Conservation (phyloP, 441 rosid genomes). For the Codiaeum variegatum region DNA sequence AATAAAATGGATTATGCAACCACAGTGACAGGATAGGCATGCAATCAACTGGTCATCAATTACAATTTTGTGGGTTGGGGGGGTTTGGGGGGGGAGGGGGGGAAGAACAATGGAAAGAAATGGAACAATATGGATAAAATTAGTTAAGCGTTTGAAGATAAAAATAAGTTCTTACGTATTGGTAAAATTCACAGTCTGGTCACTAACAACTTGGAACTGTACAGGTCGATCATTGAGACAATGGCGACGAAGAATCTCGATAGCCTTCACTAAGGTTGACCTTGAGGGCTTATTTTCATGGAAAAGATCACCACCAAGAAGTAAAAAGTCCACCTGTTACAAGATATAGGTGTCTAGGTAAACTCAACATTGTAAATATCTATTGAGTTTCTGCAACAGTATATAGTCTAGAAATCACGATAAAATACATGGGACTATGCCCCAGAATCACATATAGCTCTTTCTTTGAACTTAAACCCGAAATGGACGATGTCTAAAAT, state of each 20-base stretch:
- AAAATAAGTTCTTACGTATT: constrained; percentile 48
- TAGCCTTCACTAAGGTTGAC: constrained; percentile 85
- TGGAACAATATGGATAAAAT: background rate
- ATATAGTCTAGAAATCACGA: background rate
- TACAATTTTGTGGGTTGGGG: no score
- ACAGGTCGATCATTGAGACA: constrained; percentile 87
- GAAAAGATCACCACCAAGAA: constrained; percentile 96
- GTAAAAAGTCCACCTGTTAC: constrained; percentile 82
- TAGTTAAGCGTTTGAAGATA: background rate
- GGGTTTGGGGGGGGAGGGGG: no score
- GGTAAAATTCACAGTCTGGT: constrained; percentile 86
- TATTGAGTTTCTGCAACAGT: background rate
- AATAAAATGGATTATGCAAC: background rate
- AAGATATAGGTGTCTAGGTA: constrained; percentile 15
- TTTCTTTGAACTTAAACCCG: constrained; percentile 5
- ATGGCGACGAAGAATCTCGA: constrained; percentile 93
- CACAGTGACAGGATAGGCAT: background rate
- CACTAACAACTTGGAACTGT: constrained; percentile 97
- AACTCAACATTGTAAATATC: background rate
- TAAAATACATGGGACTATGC: background rate
- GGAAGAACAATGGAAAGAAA: background rate
- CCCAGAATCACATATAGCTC: constrained; percentile 2
- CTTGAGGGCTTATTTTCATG: constrained; percentile 98
- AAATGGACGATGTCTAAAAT: background rate
- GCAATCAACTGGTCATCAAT: background rate